phyloP scores from a whole-genome alignment of 345 rosid species.

The Laguncularia racemosa region DNA sequence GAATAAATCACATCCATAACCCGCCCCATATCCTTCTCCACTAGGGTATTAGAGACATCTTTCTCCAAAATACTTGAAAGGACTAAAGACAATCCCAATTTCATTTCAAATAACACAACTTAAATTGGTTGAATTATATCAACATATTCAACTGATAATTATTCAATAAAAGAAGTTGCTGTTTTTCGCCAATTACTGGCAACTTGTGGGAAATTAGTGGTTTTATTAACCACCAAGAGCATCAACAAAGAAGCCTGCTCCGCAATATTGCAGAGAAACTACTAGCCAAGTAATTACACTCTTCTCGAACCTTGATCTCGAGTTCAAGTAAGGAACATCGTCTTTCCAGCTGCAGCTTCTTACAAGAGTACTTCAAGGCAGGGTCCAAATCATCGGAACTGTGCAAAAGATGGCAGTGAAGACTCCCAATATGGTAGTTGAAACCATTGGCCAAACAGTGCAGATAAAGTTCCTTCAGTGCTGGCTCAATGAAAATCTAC shows the following conservation, averaged over 20 bases:
- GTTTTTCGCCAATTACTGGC: constrained; percentile 79
- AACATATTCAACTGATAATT: too few species aligned
- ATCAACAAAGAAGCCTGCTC: constrained; percentile 33
- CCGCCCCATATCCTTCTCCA: constrained; percentile 38
- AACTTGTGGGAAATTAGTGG: constrained; percentile 39
- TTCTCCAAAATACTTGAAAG: constrained; percentile 40
- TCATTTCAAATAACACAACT: constrained; percentile 89
- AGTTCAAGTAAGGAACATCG: constrained; percentile 55
- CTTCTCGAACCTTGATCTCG: constrained; percentile 73
- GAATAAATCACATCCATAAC: constrained; percentile 58
- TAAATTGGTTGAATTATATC: constrained; percentile 85
- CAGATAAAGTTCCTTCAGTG: constrained; percentile 51
- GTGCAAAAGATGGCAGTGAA: constrained; percentile 74
- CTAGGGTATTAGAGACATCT: constrained; percentile 25
- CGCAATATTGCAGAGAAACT: constrained; percentile 32
- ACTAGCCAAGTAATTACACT: constrained; percentile 72
- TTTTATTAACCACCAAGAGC: constrained; percentile 29
- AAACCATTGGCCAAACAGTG: constrained; percentile 34
- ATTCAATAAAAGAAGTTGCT: too few species aligned
- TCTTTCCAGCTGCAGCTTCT: constrained; percentile 43
- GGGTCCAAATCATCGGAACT: constrained; percentile 71
- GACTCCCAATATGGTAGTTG: constrained; percentile 48
- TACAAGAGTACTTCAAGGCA: constrained; percentile 58
- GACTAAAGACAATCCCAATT: constrained; percentile 67
- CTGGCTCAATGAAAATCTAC: constrained; percentile 37